phyloP scores from a whole-genome alignment of 2,329 filamentous ascomycete species.

The Pseudocercospora fuligena region DNA sequence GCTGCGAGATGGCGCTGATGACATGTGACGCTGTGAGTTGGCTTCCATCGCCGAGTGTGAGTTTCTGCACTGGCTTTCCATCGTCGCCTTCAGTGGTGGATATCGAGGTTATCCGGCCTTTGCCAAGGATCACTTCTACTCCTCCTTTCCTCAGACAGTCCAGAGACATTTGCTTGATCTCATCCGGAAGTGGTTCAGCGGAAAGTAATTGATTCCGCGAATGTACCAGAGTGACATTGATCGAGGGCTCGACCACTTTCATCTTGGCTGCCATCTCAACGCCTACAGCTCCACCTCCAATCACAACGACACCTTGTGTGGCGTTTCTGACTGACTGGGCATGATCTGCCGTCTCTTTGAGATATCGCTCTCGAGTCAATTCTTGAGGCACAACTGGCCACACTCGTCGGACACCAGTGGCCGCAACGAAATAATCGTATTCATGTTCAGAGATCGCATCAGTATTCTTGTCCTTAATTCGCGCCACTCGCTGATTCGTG shows the following conservation, averaged over 20 bases:
- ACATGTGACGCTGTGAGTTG: conserved; percentile 67
- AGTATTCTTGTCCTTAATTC: conserved; percentile 49
- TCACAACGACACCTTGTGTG: conserved; percentile 66
- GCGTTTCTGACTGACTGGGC: conserved; percentile 59
- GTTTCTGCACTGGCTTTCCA: conserved; percentile 47
- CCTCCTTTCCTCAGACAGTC: conserved; percentile 64
- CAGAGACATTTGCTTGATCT: conserved; percentile 67
- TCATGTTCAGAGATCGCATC: conserved; percentile 35
- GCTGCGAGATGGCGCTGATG: conserved; percentile 70
- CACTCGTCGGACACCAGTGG: conserved; percentile 69
- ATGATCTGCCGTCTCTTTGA: conserved; percentile 65
- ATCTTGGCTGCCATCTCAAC: conserved; percentile 83
- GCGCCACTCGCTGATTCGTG: conserved; percentile 63
- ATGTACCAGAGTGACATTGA: conserved; percentile 75
- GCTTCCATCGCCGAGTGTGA: conserved; percentile 66
- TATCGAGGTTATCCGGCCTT: conserved; percentile 59
- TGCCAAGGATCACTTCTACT: conserved; percentile 66
- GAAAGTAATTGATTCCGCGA: conserved; percentile 73
- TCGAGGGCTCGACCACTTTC: conserved; percentile 67
- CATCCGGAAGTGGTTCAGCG: conserved; percentile 71
- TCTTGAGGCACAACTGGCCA: conserved; percentile 77
- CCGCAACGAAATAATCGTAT: conserved; percentile 79
- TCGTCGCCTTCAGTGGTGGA: conserved; percentile 53
- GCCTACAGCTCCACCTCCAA: conserved; percentile 79
- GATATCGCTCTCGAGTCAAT: conserved; percentile 64